Evolutionary conservation across 2,329 filamentous ascomycete species (phyloP).

Genomic region (Cercospora zeina): DNA sequence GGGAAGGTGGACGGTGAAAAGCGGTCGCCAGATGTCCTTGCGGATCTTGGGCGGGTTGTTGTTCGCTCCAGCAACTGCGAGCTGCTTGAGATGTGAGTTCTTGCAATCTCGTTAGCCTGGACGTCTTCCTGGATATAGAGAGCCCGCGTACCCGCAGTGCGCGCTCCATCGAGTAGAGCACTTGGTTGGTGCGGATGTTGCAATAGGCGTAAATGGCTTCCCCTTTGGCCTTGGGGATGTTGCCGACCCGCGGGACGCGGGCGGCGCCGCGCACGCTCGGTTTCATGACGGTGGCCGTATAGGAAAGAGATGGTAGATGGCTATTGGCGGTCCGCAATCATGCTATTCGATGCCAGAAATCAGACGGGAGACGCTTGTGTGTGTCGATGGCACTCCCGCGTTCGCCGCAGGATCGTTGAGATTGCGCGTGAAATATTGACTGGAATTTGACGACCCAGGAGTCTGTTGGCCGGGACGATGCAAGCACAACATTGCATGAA

Average conservation of each 20-base stretch:
- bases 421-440: not conserved
- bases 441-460: not conserved
- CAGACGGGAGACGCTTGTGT: not conserved
- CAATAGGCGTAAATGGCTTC: constrained; percentile 64
- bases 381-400: constrained; percentile 3
- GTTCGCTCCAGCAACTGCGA: constrained; percentile 65
- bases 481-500: not conserved
- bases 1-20: constrained; percentile 60
- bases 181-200: constrained; percentile 63
- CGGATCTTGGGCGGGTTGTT: constrained; percentile 59
- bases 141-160: constrained; percentile 53
- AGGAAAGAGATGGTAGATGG: not conserved
- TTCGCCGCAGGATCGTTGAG: not conserved
- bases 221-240: constrained; percentile 39
- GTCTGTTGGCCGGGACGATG: not conserved
- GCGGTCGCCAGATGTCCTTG: constrained; percentile 63
- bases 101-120: not conserved
- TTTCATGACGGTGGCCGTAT: constrained; percentile 11
- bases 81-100: constrained; percentile 52
- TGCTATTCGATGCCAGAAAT: not conserved
- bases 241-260: not conserved
- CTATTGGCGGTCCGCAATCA: not conserved
- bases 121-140: not conserved
- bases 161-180: constrained; percentile 62
- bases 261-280: constrained; percentile 6